These are phyloP conservation scores for Stagonosporopsis chrysanthemi DNA, from an alignment of 2,329 filamentous ascomycete genomes.

Conservation along the genomic window DNA sequence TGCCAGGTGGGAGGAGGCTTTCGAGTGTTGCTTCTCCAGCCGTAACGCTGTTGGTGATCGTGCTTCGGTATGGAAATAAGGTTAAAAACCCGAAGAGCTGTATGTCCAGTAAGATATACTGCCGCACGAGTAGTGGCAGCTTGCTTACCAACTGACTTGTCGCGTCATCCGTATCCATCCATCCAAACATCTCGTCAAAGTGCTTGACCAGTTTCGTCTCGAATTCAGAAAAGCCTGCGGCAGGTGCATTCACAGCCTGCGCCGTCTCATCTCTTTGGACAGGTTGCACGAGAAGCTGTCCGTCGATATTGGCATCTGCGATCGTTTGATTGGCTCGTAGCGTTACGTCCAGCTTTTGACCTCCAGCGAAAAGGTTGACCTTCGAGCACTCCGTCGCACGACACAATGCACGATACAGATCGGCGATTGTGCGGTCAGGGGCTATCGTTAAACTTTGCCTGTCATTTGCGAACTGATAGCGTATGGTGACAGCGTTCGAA, in stretches of 20 bases:
- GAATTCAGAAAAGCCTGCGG: constrained; percentile 58
- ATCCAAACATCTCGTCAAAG: constrained; percentile 83
- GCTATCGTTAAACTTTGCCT: constrained; percentile 72
- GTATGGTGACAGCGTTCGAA: constrained; percentile 71
- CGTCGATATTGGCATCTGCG: constrained; percentile 58
- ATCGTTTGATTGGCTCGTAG: constrained; percentile 66
- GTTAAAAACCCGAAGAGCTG: constrained; percentile 48
- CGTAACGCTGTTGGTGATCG: constrained; percentile 39
- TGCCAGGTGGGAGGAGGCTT: constrained; percentile 46
- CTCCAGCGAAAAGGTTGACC: constrained; percentile 75
- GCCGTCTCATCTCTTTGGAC: constrained; percentile 37
- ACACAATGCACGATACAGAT: constrained; percentile 71
- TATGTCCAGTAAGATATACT: constrained; percentile 19
- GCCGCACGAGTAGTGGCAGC: background rate
- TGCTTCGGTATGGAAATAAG: constrained; percentile 40
- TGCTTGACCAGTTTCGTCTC: constrained; percentile 82
- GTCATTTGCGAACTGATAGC: constrained; percentile 72
- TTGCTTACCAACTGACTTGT: constrained; percentile 40
- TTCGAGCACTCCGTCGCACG: constrained; percentile 77
- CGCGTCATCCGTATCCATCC: constrained; percentile 74
- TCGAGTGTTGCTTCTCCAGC: constrained; percentile 31
- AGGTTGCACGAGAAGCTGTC: constrained; percentile 42
- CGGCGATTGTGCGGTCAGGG: constrained; percentile 72
- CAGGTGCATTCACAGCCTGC: constrained; percentile 27
- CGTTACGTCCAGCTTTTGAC: constrained; percentile 68